Conservation (phyloP, 192 early-diverging fungal genomes). For the Piromyces sp. region DNA sequence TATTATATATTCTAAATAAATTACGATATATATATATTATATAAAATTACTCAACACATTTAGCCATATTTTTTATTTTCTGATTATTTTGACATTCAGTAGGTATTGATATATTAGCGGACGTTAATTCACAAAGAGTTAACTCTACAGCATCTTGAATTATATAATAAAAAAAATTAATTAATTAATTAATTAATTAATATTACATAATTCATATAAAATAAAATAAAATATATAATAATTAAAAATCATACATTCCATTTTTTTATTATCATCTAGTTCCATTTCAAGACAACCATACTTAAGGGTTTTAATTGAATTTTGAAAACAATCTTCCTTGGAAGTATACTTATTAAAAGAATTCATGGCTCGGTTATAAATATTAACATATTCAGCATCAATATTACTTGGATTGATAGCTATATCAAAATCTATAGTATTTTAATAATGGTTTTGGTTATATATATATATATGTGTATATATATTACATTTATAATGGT, state of each 20-base stretch:
- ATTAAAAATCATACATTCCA: background rate
- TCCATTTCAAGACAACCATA: background rate
- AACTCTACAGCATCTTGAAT: background rate
- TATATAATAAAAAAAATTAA: background rate
- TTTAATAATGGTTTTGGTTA: too few species aligned
- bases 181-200: too few species aligned
- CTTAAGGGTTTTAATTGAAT: background rate
- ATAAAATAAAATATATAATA: too few species aligned
- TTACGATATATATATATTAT: too few species aligned
- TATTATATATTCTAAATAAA: too few species aligned
- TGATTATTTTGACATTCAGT: background rate
- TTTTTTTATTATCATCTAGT: background rate
- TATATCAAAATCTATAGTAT: background rate
- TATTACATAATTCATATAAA: too few species aligned
- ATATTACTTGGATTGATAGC: background rate
- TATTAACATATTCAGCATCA: background rate
- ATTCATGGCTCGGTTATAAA: background rate
- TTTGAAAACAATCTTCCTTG: background rate
- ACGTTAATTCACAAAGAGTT: background rate
- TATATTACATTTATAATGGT: too few species aligned
- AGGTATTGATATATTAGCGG: background rate
- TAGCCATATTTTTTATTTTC: background rate
- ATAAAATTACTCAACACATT: background rate
- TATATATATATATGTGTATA: too few species aligned
- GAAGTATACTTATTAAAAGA: background rate